Percentiles rank a stretch among this genome's conserved stretches.
Evolutionary conservation across 805 yeast genomes (phyloP).

Genomic region (Komagataella populi): DNA sequence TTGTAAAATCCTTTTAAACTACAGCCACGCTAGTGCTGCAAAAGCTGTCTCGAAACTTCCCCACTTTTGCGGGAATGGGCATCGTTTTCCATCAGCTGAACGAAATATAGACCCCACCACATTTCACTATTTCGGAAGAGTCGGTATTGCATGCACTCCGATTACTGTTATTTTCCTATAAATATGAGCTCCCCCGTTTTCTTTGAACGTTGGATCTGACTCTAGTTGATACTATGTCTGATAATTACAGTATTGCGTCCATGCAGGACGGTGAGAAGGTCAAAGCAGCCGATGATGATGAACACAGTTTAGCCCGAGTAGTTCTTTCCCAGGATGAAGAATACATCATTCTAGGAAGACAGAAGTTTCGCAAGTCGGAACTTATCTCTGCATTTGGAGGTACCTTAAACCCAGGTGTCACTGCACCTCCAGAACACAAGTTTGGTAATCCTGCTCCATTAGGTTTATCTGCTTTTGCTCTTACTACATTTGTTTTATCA

Average conservation of each 20-base stretch:
- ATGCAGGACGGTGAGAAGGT: neutral
- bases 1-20: neutral
- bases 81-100: neutral
- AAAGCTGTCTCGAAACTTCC: neutral
- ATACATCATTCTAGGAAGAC: conserved; percentile 58
- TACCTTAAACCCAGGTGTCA: conserved; percentile 58
- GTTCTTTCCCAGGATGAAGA: conserved; percentile 31
- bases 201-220: neutral
- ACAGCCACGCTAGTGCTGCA: neutral
- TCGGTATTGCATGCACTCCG: neutral
- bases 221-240: neutral
- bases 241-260: neutral
- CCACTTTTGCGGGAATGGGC: neutral
- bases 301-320: neutral
- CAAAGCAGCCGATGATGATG: neutral
- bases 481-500: conserved; percentile 54
- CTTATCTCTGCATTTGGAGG: conserved; percentile 69
- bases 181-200: neutral
- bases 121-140: neutral
- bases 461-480: conserved; percentile 60
- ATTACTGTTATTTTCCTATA: too few species aligned
- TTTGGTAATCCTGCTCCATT: conserved; percentile 69
- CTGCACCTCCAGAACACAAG: conserved; percentile 42
- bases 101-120: neutral
- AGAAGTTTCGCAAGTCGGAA: conserved; percentile 50